These are phyloP conservation scores for Brassica hybrid DNA, from an alignment of 441 rosid genomes.

Conservation along the genomic window DNA sequence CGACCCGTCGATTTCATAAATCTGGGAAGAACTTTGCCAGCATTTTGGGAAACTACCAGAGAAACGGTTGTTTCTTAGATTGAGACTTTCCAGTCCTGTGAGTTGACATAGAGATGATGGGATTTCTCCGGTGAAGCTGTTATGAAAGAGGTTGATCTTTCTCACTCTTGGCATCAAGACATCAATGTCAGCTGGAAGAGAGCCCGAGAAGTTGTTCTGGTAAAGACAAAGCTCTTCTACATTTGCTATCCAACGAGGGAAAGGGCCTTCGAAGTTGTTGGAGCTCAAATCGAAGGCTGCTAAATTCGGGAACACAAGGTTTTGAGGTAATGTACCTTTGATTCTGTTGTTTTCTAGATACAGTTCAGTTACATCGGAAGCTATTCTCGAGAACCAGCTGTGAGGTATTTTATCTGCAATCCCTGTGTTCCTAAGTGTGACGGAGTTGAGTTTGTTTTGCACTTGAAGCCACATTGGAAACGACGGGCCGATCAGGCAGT, in stretches of 20 bases:
- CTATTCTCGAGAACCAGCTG: slow-evolving; percentile 32
- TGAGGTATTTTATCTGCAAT: slow-evolving; percentile 34
- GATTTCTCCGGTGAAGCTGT: slow-evolving; percentile 52
- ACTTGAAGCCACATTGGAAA: slow-evolving; percentile 48
- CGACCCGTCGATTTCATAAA: slow-evolving; percentile 56
- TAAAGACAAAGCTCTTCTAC: slow-evolving; percentile 52
- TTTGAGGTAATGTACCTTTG: slow-evolving; percentile 42
- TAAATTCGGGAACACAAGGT: slow-evolving; percentile 40
- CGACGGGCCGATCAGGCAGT: slow-evolving; percentile 40
- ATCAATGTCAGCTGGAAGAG: slow-evolving; percentile 50
- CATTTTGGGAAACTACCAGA: slow-evolving; percentile 57
- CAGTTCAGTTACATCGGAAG: slow-evolving; percentile 32
- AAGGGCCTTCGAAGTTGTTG: slow-evolving; percentile 42
- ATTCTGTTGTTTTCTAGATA: slow-evolving; percentile 41
- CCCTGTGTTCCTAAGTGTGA: slow-evolving; percentile 38
- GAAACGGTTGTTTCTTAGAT: slow-evolving; percentile 54
- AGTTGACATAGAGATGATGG: slow-evolving; percentile 56
- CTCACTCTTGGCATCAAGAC: slow-evolving; percentile 56
- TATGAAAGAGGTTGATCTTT: slow-evolving; percentile 46
- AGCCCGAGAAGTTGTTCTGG: slow-evolving; percentile 60
- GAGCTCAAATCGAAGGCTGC: slow-evolving; percentile 37
- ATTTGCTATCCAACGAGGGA: slow-evolving; percentile 54
- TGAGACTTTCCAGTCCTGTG: slow-evolving; percentile 42
- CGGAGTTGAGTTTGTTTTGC: slow-evolving; percentile 40
- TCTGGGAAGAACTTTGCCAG: slow-evolving; percentile 47